These are phyloP conservation scores for Elaeagnus macrophylla DNA, from an alignment of 306 rosid genomes.

Conservation along the genomic window DNA sequence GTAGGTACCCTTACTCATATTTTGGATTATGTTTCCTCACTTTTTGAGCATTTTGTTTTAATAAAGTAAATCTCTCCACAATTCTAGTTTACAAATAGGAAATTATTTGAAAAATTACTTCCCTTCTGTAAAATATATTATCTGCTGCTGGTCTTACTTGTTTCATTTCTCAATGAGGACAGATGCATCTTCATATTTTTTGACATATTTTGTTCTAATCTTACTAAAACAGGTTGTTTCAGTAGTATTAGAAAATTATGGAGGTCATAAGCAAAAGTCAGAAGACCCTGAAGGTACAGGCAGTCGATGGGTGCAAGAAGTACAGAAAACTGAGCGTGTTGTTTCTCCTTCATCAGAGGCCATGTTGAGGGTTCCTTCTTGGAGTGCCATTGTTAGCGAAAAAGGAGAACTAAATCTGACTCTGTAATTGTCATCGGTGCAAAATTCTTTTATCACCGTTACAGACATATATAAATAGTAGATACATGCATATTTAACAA, in stretches of 20 bases:
- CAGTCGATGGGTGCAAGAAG: conserved; percentile 50
- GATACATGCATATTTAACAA: neutral
- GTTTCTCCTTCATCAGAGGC: conserved; percentile 42
- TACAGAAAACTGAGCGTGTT: conserved; percentile 34
- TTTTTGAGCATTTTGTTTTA: neutral
- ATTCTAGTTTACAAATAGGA: conserved; percentile 7
- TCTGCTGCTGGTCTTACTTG: neutral
- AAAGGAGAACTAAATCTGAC: conserved; percentile 52
- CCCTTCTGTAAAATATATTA: too few relatives aligned
- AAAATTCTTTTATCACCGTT: conserved; percentile 12
- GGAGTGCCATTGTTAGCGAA: conserved; percentile 49
- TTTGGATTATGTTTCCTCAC: conserved; percentile 9
- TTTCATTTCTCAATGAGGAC: conserved; percentile 2
- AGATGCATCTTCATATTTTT: conserved; percentile 6
- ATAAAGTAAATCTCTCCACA: neutral
- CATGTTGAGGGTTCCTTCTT: conserved; percentile 39
- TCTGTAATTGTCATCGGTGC: conserved; percentile 41
- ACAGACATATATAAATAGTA: neutral
- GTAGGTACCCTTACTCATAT: conserved; percentile 40
- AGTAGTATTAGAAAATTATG: conserved; percentile 80
- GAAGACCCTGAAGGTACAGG: conserved; percentile 28
- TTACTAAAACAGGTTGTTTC: conserved; percentile 59
- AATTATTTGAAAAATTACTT: neutral
- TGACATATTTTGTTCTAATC: conserved; percentile 12
- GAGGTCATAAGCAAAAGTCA: conserved; percentile 24